phyloP scores from a whole-genome alignment of 2,329 filamentous ascomycete species.

The Didymella pomorum region DNA sequence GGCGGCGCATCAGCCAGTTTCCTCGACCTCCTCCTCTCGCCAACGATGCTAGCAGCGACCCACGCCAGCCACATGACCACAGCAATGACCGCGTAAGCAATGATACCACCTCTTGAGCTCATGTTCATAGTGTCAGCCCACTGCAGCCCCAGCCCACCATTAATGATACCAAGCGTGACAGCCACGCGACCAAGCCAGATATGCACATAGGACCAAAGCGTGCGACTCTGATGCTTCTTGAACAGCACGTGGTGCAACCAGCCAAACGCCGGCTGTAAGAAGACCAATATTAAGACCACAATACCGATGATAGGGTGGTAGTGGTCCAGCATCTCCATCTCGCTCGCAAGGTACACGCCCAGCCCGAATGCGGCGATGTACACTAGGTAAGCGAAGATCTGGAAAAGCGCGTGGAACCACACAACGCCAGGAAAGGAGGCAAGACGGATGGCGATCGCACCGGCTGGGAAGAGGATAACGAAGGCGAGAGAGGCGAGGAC shows the following conservation, averaged over 20 bases:
- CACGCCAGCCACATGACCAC: constrained; percentile 54
- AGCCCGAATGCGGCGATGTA: constrained; percentile 60
- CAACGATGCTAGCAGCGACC: constrained; percentile 41
- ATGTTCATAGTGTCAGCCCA: constrained; percentile 53
- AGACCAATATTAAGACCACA: constrained; percentile 58
- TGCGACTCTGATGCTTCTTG: constrained; percentile 56
- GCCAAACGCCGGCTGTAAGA: constrained; percentile 64
- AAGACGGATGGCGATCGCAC: constrained; percentile 55
- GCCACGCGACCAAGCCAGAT: constrained; percentile 63
- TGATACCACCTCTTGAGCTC: constrained; percentile 44
- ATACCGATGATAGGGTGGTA: constrained; percentile 65
- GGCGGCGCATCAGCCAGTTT: constrained; percentile 15
- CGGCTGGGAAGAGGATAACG: constrained; percentile 56
- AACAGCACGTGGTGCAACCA: constrained; percentile 61
- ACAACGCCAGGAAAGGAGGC: constrained; percentile 54
- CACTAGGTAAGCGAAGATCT: constrained; percentile 58
- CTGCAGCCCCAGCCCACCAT: constrained; percentile 64
- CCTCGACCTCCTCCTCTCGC: constrained; percentile 36
- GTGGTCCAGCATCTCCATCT: constrained; percentile 47
- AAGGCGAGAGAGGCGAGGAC: constrained; percentile 55
- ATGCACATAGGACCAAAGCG: constrained; percentile 59
- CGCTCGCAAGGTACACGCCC: constrained; percentile 59
- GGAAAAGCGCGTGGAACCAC: constrained; percentile 57
- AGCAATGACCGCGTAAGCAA: constrained; percentile 61
- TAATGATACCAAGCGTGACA: constrained; percentile 63